Evolutionary conservation across 306 rosid species (phyloP).

Genomic region (Canavalia gladiata): DNA sequence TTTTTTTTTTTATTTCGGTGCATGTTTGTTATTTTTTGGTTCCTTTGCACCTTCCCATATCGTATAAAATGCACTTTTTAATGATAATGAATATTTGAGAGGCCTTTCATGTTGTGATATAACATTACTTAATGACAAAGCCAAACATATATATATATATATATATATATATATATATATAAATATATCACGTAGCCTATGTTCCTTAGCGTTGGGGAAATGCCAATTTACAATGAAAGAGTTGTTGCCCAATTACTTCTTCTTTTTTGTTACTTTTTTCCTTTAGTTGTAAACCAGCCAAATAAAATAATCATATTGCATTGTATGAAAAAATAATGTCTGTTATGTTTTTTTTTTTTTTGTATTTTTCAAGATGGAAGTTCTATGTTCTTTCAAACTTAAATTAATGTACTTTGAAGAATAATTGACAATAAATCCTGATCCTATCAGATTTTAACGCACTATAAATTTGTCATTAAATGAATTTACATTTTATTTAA

Average conservation of each 20-base stretch:
- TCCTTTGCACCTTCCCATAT: not conserved
- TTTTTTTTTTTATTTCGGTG: not conserved
- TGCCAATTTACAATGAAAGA: constrained; percentile 4
- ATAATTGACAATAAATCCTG: too few relatives aligned
- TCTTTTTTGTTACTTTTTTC: too few relatives aligned
- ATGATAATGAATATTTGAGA: not conserved
- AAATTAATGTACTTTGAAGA: not conserved
- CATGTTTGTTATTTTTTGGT: not conserved
- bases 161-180: too few relatives aligned
- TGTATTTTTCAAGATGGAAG: not conserved
- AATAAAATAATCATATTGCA: not conserved
- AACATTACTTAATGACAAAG: constrained; percentile 47
- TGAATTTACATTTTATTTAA: too few relatives aligned
- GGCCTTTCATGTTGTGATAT: not conserved
- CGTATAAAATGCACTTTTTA: not conserved
- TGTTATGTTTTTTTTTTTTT: not conserved
- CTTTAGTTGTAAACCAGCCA: constrained; percentile 7
- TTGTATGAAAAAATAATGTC: not conserved
- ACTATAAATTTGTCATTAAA: too few relatives aligned
- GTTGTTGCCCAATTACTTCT: constrained; percentile 7
- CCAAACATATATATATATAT: not conserved
- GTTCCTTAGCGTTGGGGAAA: constrained; percentile 45
- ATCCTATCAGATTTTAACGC: not conserved
- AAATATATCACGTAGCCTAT: not conserved
- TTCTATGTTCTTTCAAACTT: not conserved